Evolutionary conservation across 176 grass and related monocot genomes (phyloP), one percentile per base, ranked within the genome.

Genomic region (Aechmea fasciata): DNA sequence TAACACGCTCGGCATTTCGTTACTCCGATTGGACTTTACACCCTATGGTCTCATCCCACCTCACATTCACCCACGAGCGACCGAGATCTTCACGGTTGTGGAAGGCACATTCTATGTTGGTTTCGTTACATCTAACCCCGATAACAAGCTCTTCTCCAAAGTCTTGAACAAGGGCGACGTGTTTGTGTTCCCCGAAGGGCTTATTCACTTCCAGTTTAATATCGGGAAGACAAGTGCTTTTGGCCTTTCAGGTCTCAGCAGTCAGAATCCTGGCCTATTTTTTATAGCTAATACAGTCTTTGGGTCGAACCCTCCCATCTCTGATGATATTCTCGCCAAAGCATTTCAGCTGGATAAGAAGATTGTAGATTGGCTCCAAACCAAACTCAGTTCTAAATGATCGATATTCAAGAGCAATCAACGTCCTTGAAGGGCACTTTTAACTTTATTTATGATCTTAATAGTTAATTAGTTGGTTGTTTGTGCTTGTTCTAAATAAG

Each of bases 141-240:
- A 73, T 22, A 80, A 85, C 47, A 48, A 54, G 12, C 62, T 80
- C n/a, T 85, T 80, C 50, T 10, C 83, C 2, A 85, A 85, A 33
- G 63, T 76, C 25, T 57, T 85, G 57, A 66, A 80, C 2, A 71
- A 72, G 63, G 83, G 83, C 3, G 83, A 80, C 10, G 83, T 72
- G 41, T 80, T 80, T 0, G 83, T 77, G 7, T 85, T 85, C 52
- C 83, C 83, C 0, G 17, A 77, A 24, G 83, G 83, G 9, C 61
- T 73, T 11, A 64, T 80, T 13, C 83, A 85, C 48, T 85, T 80
- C 63, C 67, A 85, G 13, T 72, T 28, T 47, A 85, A 85, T 11
- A 1, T 11, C 2, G 77, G 63, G 19, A 33, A 48, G 17, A 54
- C 2, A 2, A 68, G 50, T 25, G 61, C 72, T 2, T 67, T 77